phyloP scores from a whole-genome alignment of 495 filamentous ascomycete species.

The Lophiotrema nucula region DNA sequence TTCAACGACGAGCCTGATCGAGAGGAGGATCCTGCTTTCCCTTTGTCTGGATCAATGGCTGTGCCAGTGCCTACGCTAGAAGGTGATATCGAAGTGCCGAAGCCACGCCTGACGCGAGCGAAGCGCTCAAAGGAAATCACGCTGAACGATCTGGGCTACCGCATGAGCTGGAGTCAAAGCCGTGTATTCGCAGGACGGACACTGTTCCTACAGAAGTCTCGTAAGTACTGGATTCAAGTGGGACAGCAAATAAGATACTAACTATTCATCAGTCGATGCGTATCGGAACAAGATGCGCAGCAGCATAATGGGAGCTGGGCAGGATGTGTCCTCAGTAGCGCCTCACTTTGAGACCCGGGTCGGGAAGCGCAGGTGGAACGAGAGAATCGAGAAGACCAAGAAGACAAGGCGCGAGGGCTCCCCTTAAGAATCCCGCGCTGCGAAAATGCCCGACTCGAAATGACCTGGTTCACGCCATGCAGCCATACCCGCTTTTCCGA shows the following conservation, averaged over 20 bases:
- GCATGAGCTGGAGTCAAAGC: constrained; percentile 94
- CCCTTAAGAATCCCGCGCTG: constrained; percentile 30
- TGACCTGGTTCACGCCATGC: constrained; percentile 17
- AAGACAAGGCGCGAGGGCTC: constrained; percentile 34
- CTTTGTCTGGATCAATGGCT: constrained; percentile 52
- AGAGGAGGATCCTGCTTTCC: constrained; percentile 39
- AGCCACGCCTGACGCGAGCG: constrained; percentile 66
- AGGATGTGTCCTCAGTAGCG: constrained; percentile 67
- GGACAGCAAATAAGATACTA: constrained; percentile 9
- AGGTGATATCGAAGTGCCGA: constrained; percentile 67
- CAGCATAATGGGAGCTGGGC: constrained; percentile 70
- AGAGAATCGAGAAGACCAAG: constrained; percentile 60
- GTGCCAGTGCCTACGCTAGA: constrained; percentile 76
- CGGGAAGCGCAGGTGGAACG: constrained; percentile 76
- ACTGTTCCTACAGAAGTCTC: constrained; percentile 86
- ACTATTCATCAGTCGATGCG: constrained; percentile 70
- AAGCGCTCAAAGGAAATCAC: constrained; percentile 74
- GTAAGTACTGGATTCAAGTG: constrained; percentile 58
- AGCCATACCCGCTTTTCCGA: constrained; percentile 18
- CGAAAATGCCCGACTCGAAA: constrained; percentile 13
- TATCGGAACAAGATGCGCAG: constrained; percentile 90
- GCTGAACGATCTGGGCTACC: constrained; percentile 88
- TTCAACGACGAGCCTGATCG: constrained; percentile 60
- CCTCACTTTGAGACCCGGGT: constrained; percentile 86
- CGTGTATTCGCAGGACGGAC: constrained; percentile 79